Percentiles rank a stretch among this genome's conserved stretches.
Conservation (phyloP, 1,284 basidiomycete genomes). For the Gymnopus androsaceus region DNA sequence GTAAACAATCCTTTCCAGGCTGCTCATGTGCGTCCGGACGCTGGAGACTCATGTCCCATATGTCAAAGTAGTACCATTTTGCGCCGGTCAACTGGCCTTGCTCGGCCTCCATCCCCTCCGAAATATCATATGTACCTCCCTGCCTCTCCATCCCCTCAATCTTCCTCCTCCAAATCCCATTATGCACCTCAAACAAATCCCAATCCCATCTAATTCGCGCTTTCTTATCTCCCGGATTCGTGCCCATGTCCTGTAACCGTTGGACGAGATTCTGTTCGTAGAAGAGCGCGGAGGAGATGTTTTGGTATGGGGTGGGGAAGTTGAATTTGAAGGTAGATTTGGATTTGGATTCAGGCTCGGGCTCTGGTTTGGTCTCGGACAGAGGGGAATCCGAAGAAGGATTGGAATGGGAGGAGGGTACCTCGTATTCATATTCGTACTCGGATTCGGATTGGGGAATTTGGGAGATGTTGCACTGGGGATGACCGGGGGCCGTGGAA, state of each 20-base stretch:
- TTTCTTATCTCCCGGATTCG: background rate
- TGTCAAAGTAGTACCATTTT: constrained; percentile 12
- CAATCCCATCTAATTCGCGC: constrained; percentile 12
- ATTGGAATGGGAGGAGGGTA: too few relatives aligned
- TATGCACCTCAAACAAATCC: constrained; percentile 13
- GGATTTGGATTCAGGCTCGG: background rate
- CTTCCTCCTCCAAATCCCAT: constrained; percentile 6
- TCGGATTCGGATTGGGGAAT: too few relatives aligned
- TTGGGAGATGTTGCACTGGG: constrained; percentile 11
- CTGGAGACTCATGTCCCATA: constrained; percentile 12
- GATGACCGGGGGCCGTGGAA: constrained; percentile 12
- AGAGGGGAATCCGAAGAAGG: too few relatives aligned
- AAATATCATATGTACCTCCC: too few relatives aligned
- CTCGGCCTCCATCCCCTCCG: too few relatives aligned
- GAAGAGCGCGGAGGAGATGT: constrained; percentile 3
- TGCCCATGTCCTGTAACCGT: background rate
- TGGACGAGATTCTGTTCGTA: constrained; percentile 4
- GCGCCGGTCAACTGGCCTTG: too few relatives aligned
- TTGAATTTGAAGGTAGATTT: too few relatives aligned
- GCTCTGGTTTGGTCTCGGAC: background rate
- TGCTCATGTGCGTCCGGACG: constrained; percentile 13
- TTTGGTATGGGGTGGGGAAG: background rate
- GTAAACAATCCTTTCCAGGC: constrained; percentile 14
- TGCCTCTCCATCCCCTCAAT: background rate
- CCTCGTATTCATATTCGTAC: too few relatives aligned